phyloP scores from a whole-genome alignment of 2,329 filamentous ascomycete genomes.

The Diaporthe velutina region DNA sequence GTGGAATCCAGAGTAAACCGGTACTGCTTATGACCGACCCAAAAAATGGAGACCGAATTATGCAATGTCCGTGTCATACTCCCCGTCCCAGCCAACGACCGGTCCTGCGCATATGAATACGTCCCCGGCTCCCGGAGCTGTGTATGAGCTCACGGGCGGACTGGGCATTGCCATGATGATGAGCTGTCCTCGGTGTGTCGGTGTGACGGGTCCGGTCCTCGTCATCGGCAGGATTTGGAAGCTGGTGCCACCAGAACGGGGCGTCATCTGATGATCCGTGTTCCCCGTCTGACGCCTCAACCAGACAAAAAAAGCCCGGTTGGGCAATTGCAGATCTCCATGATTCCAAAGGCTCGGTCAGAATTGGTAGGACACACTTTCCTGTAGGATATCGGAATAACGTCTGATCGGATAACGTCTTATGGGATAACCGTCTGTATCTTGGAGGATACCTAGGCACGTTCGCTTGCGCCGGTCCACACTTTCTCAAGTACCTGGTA shows the following conservation, averaged over 20 bases:
- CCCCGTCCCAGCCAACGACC: not conserved
- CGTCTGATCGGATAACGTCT: not conserved
- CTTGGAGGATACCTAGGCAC: not conserved
- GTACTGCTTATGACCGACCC: not conserved
- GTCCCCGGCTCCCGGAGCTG: not conserved
- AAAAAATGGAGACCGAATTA: not conserved
- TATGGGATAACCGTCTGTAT: not conserved
- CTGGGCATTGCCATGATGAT: not conserved
- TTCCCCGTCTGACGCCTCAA: not conserved
- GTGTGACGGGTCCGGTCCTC: not conserved
- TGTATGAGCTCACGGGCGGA: slow-evolving; percentile 2
- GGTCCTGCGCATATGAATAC: not conserved
- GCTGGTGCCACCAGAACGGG: not conserved
- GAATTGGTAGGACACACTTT: not conserved
- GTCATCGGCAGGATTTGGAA: not conserved
- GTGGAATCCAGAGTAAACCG: not conserved
- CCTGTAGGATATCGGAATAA: not conserved
- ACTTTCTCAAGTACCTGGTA: not conserved
- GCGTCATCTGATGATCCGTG: slow-evolving; percentile 19
- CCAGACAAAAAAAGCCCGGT: not conserved
- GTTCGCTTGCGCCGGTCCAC: not conserved
- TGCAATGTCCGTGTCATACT: not conserved
- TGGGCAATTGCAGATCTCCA: not conserved
- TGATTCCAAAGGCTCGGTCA: not conserved
- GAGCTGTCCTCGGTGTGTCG: not conserved